Evolutionary conservation across 495 filamentous ascomycete genomes (phyloP), one percentile per base, ranked within the genome.

Genomic region (Xylaria telfairii): DNA sequence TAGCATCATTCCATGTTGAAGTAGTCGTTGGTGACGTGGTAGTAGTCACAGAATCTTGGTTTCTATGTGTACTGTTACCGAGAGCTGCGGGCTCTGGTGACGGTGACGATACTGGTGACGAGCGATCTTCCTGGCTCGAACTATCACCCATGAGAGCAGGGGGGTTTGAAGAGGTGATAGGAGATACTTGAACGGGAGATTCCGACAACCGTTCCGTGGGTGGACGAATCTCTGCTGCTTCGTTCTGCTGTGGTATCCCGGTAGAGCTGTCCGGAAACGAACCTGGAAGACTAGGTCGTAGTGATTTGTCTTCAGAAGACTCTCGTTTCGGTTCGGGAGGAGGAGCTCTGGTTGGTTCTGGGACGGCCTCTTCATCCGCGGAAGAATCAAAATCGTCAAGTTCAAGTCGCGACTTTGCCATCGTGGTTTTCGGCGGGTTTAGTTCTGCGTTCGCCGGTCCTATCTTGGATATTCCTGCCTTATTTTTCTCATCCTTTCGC

Each of bases 1-100:
- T 91, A 70, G 90, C 85, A 78, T 97, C 96, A 73, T 91, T 94
- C 96, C 96, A 99, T 0, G 91, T 86, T 17, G 84, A 81, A 62
- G 76, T 76, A 19, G 79, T 76, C 59, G 83, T 70, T 12, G 79
- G 74, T 28, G 85, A 79, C 15, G 83, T 81, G 30, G 85, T 82
- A 8, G 84, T 82, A 37, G 82, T 79, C 39, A 82, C 75, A 4
- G 84, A 79, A 71, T 83, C 78, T 74, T 85, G 80, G 53, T 78
- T 82, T 71, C 76, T 81, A 57, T 75, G 79, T 15, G 72, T 66
- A 62, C 73, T 77, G 32, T 81, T 79, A 12, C 81, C 83, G n/a
- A 79, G 79, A 56, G 91, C 89, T 68, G 86, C 84, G 0, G 90
- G 79, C 71, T 91, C 90, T 21, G 92, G 88, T 26, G 93, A 94